Base-by-base conservation (phyloP, 2,329 filamentous ascomycete species). In the Cladophialophora chaetospira region DNA sequence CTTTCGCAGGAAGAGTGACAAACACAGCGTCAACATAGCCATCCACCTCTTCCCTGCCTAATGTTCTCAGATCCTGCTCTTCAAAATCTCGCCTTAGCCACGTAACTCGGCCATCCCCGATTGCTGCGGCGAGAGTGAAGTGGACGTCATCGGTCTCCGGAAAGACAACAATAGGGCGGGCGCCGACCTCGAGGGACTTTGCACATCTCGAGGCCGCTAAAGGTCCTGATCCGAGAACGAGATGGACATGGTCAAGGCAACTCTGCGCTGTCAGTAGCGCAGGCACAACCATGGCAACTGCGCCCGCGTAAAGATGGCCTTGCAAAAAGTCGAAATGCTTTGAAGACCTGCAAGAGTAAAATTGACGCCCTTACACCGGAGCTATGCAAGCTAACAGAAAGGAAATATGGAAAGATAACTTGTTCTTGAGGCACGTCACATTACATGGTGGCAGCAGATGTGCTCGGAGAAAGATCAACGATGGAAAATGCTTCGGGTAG, bases 21-120 rank as follows among this genome's bases (percentile, higher is more conserved):
- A 97, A 97, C 35, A 99, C 94, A 53, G 89, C 88, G 72, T 99
- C 94, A 13, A 96, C 93, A 3, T 95, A 84, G 52, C 76, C 69
- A 61, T 83, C 86, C 8, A 96, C 86, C 56, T 95, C 90, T 36
- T 84, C 80, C 49, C 94, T 82, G n/a, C 94, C 94, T 2, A 96
- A 76, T 1, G 79, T 84, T 36, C 85, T 85, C 51, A 97, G 72
- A 69, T 97, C 88, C 0, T 76, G 74, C 33, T 93, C 87, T 48
- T 82, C 71, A 65, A 97, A 96, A 0, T 76, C 69, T 33, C 72
- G 68, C 48, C 67, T 69, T 4, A 79, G 60, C 73, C 73, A 77
- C 48, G 71, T 68, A 17, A 74, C 72, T 25, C 70, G 66, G 11
- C 75, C 75, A 50, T 73, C 71, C 36, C 73, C 71, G 56, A 80